Base-by-base conservation (phyloP, 805 yeast genomes). In the Candida morakotiae region DNA sequence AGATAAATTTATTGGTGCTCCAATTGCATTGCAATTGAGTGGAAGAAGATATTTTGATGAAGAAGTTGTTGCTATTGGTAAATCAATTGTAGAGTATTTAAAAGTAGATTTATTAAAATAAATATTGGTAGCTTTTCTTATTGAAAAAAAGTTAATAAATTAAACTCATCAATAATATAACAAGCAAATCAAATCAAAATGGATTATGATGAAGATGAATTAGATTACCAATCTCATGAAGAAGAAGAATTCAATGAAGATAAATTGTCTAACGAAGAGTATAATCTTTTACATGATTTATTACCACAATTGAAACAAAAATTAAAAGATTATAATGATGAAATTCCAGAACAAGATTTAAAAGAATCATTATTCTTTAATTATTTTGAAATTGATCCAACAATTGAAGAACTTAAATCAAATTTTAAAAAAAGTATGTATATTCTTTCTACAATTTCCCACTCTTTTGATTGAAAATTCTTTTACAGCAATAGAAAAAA, bases 331-430 rank as follows among this genome's bases (percentile, higher is more conserved):
- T 73, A 70, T 46, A 63, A 68, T 38, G 67, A 72, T 34, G 53
- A 54, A 7, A 66, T 76, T 32, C 62, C 66, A 7, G 82, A 77
- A 18, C 48, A 61, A 10, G 76, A 71, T 31, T 55, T 83, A 42
- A 74, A 78, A 48, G 82, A 78, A 44, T 61, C 77, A 0, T 61
- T 83, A 9, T 81, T 81, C 72, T 65, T 64, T 44, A 75, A 77
- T 46, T 79, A 79, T 51, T 73, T 73, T 50, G 79, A 75, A 29
- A 49, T 78, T 4, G 75, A 71, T 3, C 69, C 70, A 9, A 55
- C 86, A 0, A 45, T 79, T 6, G 64, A 59, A 22, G 81, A 78
- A 40, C 53, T 75, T 32, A 69, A 67, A 40, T 39, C 47, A 9
- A 52, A 48, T 30, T 64, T 53, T 39, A 53, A 53, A 40, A 63